Evolutionary conservation across 805 yeast species (phyloP).

Genomic region (Hermanozyma aechmeae): DNA sequence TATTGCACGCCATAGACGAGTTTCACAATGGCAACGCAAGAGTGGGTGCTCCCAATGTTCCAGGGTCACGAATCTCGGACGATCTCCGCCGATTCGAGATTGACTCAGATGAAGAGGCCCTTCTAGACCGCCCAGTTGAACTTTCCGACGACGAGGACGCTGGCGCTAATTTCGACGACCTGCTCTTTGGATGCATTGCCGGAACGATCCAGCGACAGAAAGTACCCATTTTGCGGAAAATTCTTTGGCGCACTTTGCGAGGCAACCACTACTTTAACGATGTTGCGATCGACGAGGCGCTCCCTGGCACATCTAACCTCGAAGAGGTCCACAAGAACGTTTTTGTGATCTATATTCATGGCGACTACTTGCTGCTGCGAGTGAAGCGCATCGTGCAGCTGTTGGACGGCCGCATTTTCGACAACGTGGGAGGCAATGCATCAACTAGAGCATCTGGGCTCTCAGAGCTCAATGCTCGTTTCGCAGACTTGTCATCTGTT

Average conservation of each 20-base stretch:
- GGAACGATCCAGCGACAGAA: conserved; percentile 28
- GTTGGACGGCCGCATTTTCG: conserved; percentile 29
- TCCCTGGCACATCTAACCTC: conserved; percentile 6
- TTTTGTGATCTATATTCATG: conserved; percentile 32
- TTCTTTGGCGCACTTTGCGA: conserved; percentile 34
- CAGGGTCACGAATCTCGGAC: too few species aligned
- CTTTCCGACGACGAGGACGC: too few species aligned
- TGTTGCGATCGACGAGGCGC: conserved; percentile 17
- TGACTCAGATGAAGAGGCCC: conserved; percentile 20
- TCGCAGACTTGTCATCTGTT: conserved; percentile 23
- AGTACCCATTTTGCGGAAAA: conserved; percentile 27
- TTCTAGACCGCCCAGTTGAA: too few species aligned
- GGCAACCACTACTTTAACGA: conserved; percentile 35
- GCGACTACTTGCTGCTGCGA: conserved; percentile 24
- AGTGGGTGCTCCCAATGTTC: too few species aligned
- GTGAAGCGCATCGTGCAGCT: conserved; percentile 28
- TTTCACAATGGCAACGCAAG: too few species aligned
- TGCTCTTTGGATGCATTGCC: conserved; percentile 22
- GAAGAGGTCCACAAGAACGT: conserved; percentile 22
- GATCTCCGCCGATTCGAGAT: conserved; percentile 13
- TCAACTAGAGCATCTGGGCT: conserved; percentile 16
- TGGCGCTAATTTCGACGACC: conserved; percentile 9
- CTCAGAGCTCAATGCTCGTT: conserved; percentile 21
- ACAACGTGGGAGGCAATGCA: conserved; percentile 24
- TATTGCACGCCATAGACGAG: conserved; percentile 19